phyloP scores from a whole-genome alignment of 495 filamentous ascomycete genomes.

The Penicillium goetzii region DNA sequence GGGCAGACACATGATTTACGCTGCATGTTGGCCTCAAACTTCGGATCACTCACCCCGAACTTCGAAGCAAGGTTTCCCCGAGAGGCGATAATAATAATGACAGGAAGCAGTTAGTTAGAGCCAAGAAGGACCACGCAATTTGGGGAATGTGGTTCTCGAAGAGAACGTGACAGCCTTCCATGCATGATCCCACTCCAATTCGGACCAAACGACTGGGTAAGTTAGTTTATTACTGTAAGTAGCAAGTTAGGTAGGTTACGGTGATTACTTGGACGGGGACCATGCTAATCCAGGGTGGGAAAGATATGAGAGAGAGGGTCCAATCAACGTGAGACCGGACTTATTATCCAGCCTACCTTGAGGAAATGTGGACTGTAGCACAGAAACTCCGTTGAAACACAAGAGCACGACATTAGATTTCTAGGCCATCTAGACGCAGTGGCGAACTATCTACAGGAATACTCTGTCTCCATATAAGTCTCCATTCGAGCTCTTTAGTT shows the following conservation, averaged over 20 bases:
- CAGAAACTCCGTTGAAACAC: background rate
- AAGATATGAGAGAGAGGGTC: background rate
- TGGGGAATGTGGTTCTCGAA: conserved; percentile 27
- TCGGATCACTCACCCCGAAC: conserved; percentile 4
- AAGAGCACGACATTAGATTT: background rate
- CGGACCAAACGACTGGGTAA: conserved; percentile 17
- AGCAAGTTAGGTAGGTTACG: conserved; percentile 7
- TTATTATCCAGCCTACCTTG: background rate
- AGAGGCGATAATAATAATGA: background rate
- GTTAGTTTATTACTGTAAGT: conserved; percentile 11
- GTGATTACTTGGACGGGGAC: background rate
- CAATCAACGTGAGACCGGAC: background rate
- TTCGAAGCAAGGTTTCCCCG: background rate
- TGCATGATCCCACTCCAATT: conserved; percentile 25
- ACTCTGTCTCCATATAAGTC: background rate
- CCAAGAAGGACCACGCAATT: background rate
- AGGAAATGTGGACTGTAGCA: conserved; percentile 6
- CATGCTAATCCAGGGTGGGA: background rate
- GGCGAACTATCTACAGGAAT: background rate
- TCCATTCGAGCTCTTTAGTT: background rate
- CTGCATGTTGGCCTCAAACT: background rate
- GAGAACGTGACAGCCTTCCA: conserved; percentile 37
- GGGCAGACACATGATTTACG: conserved; percentile 1
- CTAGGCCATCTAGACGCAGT: conserved; percentile 6
- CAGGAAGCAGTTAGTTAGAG: background rate